Evolutionary conservation across 2,329 filamentous ascomycete genomes (phyloP), one percentile per base, ranked within the genome.

Genomic region (Nemania sp.): DNA sequence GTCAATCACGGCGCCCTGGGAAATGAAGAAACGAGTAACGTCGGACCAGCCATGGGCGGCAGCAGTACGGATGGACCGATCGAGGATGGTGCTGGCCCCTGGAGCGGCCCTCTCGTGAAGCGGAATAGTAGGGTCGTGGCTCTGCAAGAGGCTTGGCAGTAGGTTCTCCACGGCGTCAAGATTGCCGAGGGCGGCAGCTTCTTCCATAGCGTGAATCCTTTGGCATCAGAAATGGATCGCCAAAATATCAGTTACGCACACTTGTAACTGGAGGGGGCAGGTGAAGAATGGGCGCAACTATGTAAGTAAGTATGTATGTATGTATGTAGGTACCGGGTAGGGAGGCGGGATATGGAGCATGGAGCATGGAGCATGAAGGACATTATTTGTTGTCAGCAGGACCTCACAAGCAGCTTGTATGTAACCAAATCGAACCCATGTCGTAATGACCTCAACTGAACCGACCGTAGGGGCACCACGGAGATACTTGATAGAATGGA

Each of bases 161-260:
- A 73, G 56, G 29, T 62, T 70, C 67, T 73, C 69, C 63, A 73
- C 69, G 59, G 67, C 72, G 49, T 71, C 65, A 58, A 72, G 69
- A 65, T 73, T 71, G 67, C 72, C 72, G 64, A 71, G 56, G 29
- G 68, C 69, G 66, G 72, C 72, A 70, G 72, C 72, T 72, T 73
- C 72, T 72, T 73, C 72, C 72, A 73, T 73, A 60, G 68, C 70
- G 65, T 62, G 70, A 70, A 68, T 67, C 59, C 61, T 69, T 69
- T 72, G 57, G 62, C 70, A 72, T 73, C 47, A 70, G 69, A 69
- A 24, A 71, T 51, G 56, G 61, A 55, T 47, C 22, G 59, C 61
- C 60, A 47, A 58, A 47, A 53, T 51, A 35, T 29, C 55, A 47
- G 64, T 71, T 58, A 69, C 69, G 65, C n/a, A n/a, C n/a, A n/a